Evolutionary conservation across 306 rosid species (phyloP), one percentile per base, ranked within the genome.

Genomic region (Myrica gale): DNA sequence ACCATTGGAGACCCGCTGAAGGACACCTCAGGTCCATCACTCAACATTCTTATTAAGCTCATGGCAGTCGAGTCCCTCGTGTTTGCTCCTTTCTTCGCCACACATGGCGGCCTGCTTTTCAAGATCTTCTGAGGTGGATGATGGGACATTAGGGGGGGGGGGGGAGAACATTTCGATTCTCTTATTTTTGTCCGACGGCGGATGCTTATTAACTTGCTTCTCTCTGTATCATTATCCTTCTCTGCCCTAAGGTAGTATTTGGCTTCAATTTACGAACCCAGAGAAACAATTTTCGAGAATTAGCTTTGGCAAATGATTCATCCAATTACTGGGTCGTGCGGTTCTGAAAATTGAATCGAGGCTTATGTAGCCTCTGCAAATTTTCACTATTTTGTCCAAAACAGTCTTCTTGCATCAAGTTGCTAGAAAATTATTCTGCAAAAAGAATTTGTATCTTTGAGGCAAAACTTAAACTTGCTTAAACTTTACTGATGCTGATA

Each of bases 1-100:
- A 90, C 92, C 84, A 90, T 90, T 48, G 92, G 95, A 66, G 95
- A 89, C 79, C 91, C 90, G 3, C 90, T 87, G 7, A 89, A 87
- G 85, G 94, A 89, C 72, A 89, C 94, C 39, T 89, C 94, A 0
- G 94, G 95, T 23, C 95, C 92, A 23, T 90, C 95, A 17, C 95
- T 90, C 54, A 90, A 90, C 87, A 87, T 90, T 72, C 92, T 87
- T 9, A 87, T 89, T 26, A 89, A 89, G 94, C 94, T 89, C 77
- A 89, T 89, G 94, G 91, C 94, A 0, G 94, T 89, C 6, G 94
- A 89, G 70, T 87, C 90, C 6, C 90, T 86, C 0, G 90, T 86
- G 63, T 86, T 86, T 55, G 90, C 90, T 73, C 90, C 90, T 41
- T 89, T 89, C 84, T 89, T 89, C 3, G 94, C 94, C 76, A 85